Evolutionary conservation across 306 rosid species (phyloP).

Genomic region (Nissolia schottii): DNA sequence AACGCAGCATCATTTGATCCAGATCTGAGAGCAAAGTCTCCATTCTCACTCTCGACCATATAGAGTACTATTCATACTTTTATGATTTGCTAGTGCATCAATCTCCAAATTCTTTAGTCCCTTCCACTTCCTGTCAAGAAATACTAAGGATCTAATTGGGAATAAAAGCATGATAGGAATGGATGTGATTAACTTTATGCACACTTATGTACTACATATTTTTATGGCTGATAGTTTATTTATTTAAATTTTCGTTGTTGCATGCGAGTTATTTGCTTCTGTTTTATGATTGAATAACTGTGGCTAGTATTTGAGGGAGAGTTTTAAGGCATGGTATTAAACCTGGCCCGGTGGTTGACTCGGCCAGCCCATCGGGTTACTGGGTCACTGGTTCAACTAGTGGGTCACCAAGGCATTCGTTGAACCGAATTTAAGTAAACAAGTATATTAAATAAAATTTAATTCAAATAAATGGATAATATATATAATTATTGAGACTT

Average conservation of each 20-base stretch:
- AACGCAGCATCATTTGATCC: not conserved
- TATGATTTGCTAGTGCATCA: not conserved
- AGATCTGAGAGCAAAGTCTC: not conserved
- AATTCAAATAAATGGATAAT: no score
- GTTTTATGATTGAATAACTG: no score
- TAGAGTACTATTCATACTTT: not conserved
- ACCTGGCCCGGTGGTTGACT: no score
- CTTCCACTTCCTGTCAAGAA: conserved; percentile 15
- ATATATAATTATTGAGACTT: no score
- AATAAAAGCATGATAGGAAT: not conserved
- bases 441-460: no score
- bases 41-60: not conserved
- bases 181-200: not conserved
- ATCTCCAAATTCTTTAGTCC: conserved; percentile 1
- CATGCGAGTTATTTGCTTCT: no score
- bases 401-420: no score
- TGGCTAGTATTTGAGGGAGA: no score
- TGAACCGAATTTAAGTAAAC: no score
- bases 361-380: no score
- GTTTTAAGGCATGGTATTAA: no score
- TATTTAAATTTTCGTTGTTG: not conserved
- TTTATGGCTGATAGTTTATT: not conserved
- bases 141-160: not conserved
- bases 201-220: not conserved
- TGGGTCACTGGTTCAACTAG: no score